phyloP scores from a whole-genome alignment of 1,139 yeast genomes.

The Suhomyces maxii region DNA sequence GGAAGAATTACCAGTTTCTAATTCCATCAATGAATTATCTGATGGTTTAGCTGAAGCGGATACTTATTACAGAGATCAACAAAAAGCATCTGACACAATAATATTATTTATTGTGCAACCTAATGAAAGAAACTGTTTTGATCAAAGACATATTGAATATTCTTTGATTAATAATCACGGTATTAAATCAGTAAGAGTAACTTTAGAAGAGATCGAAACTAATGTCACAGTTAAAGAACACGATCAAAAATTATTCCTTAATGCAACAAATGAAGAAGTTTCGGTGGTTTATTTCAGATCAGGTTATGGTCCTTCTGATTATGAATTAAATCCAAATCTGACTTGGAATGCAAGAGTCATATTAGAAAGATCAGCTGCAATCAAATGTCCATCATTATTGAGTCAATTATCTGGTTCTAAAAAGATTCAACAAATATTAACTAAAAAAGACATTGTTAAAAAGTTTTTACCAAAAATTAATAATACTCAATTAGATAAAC shows the following conservation, averaged over 20 bases:
- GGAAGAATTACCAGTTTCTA: conserved; percentile 63
- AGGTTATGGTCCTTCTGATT: conserved; percentile 83
- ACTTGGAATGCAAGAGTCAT: conserved; percentile 78
- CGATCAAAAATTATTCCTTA: conserved; percentile 50
- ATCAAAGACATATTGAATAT: conserved; percentile 83
- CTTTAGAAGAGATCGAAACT: conserved; percentile 58
- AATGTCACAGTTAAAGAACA: conserved; percentile 32
- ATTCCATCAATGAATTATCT: conserved; percentile 62
- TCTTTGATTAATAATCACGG: conserved; percentile 57
- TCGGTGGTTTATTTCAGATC: conserved; percentile 89
- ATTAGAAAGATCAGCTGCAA: conserved; percentile 74
- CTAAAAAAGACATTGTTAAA: conserved; percentile 50
- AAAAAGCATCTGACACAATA: conserved; percentile 38
- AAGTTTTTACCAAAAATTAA: conserved; percentile 43
- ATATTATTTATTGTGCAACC: conserved; percentile 82
- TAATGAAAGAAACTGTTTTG: conserved; percentile 84
- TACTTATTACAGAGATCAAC: conserved; percentile 43
- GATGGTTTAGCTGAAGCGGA: conserved; percentile 71
- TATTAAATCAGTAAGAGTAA: conserved; percentile 62
- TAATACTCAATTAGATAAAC: conserved; percentile 25
- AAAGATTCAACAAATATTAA: conserved; percentile 85
- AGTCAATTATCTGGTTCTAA: conserved; percentile 93
- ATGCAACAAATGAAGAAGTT: conserved; percentile 63
- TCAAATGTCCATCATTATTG: conserved; percentile 86
- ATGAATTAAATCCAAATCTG: conserved; percentile 45